Conservation (phyloP, 2,329 filamentous ascomycete species). For the Helminthosporium solani region DNA sequence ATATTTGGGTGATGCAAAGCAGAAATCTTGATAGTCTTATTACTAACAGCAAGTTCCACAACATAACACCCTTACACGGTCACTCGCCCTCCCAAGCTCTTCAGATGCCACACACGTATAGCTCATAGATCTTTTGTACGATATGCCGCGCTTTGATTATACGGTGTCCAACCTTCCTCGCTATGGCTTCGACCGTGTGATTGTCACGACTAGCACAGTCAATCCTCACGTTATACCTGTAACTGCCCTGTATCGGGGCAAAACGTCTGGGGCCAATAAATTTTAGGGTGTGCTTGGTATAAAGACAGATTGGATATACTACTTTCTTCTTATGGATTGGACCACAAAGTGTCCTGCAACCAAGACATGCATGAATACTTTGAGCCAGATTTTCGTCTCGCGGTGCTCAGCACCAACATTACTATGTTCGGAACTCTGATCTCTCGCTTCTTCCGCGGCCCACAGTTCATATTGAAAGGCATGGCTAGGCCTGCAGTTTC, state of each 20-base stretch:
- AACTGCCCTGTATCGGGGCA: conserved; percentile 46
- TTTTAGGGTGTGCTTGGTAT: conserved; percentile 42
- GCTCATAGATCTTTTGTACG: no score
- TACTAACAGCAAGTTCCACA: no score
- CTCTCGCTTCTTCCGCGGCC: conserved; percentile 45
- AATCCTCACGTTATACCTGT: conserved; percentile 39
- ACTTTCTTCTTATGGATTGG: conserved; percentile 42
- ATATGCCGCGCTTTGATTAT: no score
- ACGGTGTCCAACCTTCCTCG: no score
- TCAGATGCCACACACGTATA: no score
- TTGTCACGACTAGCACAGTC: conserved; percentile 44
- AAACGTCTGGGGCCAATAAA: conserved; percentile 42
- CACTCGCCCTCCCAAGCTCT: no score
- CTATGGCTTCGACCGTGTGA: conserved; percentile 44
- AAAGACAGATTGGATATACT: conserved; percentile 38
- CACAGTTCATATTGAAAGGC: conserved; percentile 37
- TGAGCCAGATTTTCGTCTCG: conserved; percentile 45
- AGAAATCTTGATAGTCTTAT: no score
- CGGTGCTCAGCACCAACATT: conserved; percentile 42
- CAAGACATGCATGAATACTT: conserved; percentile 40
- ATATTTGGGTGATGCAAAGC: no score
- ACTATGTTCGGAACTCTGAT: conserved; percentile 41
- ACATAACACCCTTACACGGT: no score
- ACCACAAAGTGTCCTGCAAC: conserved; percentile 40
- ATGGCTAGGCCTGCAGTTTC: conserved; percentile 46